Conservation (phyloP, 2,329 filamentous ascomycete genomes). For the Xylariaceae sp. region DNA sequence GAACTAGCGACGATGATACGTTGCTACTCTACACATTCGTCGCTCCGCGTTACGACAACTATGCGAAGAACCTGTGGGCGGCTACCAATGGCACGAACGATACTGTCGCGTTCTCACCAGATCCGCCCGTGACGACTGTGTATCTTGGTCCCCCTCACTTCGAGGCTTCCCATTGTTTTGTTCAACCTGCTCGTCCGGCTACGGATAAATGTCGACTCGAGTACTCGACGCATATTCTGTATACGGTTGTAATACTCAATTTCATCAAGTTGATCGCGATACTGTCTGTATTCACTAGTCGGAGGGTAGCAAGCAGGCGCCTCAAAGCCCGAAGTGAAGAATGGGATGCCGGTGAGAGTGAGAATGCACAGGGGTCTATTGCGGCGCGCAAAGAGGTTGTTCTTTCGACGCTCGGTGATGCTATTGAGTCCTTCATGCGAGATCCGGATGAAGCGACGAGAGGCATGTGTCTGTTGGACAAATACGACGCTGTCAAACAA, state of each 20-base stretch:
- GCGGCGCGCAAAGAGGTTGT: not conserved
- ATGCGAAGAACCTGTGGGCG: conserved; percentile 28
- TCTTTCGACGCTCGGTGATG: conserved; percentile 27
- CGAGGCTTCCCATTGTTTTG: conserved; percentile 23
- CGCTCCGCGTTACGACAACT: conserved; percentile 18
- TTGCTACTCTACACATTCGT: conserved; percentile 19
- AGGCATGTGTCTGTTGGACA: conserved; percentile 24
- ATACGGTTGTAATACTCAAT: conserved; percentile 18
- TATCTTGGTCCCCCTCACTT: conserved; percentile 21
- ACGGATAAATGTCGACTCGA: conserved; percentile 20
- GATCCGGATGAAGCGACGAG: conserved; percentile 21
- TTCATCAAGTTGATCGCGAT: conserved; percentile 20
- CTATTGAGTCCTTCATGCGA: conserved; percentile 26
- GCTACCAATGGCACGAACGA: conserved; percentile 18
- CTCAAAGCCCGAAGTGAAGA: conserved; percentile 1
- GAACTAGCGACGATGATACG: conserved; percentile 7
- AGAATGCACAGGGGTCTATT: not conserved
- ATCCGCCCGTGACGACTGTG: conserved; percentile 14
- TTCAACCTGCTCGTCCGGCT: conserved; percentile 9
- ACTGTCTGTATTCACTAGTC: conserved; percentile 14
- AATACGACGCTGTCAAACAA: conserved; percentile 12
- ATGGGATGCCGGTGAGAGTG: not conserved
- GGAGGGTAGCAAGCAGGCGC: conserved; percentile 1
- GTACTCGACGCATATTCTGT: conserved; percentile 23
- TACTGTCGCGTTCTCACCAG: not conserved